A percentile compares a stretch with the other conserved stretches of the same genome.
Evolutionary conservation across 306 rosid genomes (phyloP).

Genomic region (Senna siamea): DNA sequence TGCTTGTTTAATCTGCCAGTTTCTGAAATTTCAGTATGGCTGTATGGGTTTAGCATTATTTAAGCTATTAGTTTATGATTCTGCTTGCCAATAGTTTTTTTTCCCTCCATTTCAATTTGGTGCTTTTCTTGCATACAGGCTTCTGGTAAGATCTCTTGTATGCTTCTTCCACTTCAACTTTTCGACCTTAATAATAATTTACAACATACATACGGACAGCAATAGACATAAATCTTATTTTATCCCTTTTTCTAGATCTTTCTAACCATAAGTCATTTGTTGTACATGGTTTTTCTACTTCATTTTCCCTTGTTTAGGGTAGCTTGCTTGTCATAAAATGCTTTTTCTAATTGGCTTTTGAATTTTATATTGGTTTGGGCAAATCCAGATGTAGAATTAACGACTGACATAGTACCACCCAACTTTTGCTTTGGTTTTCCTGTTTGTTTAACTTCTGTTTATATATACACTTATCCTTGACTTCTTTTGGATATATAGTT

Average conservation of each 20-base stretch:
- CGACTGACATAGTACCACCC: background rate
- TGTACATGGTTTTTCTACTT: constrained; percentile 24
- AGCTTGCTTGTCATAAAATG: too few species aligned
- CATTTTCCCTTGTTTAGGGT: constrained; percentile 17
- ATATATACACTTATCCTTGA: background rate
- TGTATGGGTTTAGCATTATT: constrained; percentile 8
- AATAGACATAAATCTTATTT: constrained; percentile 10
- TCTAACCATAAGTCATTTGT: background rate
- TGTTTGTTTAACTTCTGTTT: constrained; percentile 3
- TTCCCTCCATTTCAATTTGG: background rate
- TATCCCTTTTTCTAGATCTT: background rate
- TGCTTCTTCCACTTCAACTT: constrained; percentile 3
- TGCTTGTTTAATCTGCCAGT: constrained; percentile 1
- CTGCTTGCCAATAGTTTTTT: constrained; percentile 7
- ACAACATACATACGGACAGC: background rate
- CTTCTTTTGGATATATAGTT: constrained; percentile 10
- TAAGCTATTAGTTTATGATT: constrained; percentile 18
- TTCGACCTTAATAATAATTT: background rate
- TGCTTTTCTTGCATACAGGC: constrained; percentile 10
- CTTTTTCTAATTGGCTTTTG: constrained; percentile 29
- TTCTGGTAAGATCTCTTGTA: constrained; percentile 22
- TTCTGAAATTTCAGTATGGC: background rate
- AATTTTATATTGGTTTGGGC: background rate
- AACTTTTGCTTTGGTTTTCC: constrained; percentile 11
- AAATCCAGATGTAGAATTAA: background rate